Percentiles rank a stretch among this genome's conserved stretches.
phyloP scores from a whole-genome alignment of 2,329 filamentous ascomycete genomes.

The Colletotrichum viniferum region DNA sequence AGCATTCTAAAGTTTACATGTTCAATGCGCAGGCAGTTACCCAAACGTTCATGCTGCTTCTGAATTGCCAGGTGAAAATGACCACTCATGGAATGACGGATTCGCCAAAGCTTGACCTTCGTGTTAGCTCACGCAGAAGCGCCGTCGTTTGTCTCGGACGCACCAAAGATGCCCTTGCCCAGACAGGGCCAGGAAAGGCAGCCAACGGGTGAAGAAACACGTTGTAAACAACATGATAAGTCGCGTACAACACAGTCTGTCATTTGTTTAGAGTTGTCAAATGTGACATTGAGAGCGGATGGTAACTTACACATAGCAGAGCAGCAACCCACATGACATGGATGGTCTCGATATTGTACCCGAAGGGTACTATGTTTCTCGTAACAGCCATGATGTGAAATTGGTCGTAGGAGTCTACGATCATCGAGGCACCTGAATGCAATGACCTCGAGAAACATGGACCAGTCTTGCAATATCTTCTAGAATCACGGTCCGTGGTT shows the following conservation, averaged over 20 bases:
- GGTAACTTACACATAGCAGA: background rate
- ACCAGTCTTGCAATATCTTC: background rate
- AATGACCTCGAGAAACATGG: background rate
- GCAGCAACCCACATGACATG: background rate
- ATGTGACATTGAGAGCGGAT: background rate
- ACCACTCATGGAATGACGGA: slow-evolving; percentile 30
- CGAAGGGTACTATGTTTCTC: background rate
- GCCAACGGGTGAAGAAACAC: background rate
- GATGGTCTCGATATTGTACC: background rate
- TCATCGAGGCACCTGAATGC: background rate
- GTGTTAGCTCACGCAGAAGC: background rate
- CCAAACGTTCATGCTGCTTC: slow-evolving; percentile 22
- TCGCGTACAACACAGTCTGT: background rate
- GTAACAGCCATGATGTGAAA: background rate
- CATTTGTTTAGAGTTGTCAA: background rate
- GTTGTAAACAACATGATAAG: background rate
- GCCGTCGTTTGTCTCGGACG: background rate
- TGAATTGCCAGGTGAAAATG: slow-evolving; percentile 26
- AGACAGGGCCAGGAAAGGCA: background rate
- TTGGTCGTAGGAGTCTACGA: background rate
- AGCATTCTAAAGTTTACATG: background rate
- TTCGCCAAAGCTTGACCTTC: slow-evolving; percentile 34
- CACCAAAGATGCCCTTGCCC: background rate
- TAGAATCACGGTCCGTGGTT: background rate
- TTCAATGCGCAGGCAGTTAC: background rate